phyloP scores from a whole-genome alignment of 2,329 filamentous ascomycete species.

The Magnaporthiopsis incrustans region DNA sequence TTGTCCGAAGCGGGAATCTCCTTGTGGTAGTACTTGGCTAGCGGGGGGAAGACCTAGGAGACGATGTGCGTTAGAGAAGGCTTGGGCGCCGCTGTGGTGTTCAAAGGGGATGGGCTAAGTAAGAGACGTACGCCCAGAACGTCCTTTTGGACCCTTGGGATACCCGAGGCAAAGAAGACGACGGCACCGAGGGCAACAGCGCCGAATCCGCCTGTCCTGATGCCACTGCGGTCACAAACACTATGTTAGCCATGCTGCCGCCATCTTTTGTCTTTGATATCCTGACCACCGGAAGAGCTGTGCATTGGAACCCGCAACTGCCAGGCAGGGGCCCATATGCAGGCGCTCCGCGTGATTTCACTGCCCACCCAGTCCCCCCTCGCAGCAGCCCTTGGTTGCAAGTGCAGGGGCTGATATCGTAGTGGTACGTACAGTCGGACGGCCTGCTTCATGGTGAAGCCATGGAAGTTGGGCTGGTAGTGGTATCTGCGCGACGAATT shows the following conservation, averaged over 20 bases:
- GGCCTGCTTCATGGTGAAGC: slow-evolving; percentile 41
- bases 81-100: not conserved
- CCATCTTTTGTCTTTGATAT: not conserved
- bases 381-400: not conserved
- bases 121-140: slow-evolving; percentile 42
- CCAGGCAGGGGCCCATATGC: not conserved
- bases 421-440: slow-evolving; percentile 41
- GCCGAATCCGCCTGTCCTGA: slow-evolving; percentile 46
- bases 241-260: slow-evolving; percentile 8
- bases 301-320: not conserved
- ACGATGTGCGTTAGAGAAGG: not conserved
- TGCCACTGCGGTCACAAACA: slow-evolving; percentile 29
- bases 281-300: slow-evolving; percentile 4
- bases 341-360: not conserved
- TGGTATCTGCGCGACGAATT: slow-evolving; percentile 40
- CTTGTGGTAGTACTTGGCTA: slow-evolving; percentile 43
- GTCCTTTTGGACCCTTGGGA: slow-evolving; percentile 52
- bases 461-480: slow-evolving; percentile 46
- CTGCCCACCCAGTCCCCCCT: not conserved
- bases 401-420: not conserved
- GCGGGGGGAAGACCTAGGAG: slow-evolving; percentile 44
- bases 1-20: slow-evolving; percentile 53
- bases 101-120: slow-evolving; percentile 9
- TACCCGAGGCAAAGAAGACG: slow-evolving; percentile 53
- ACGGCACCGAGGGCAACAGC: slow-evolving; percentile 49